Evolutionary conservation across 2,329 filamentous ascomycete genomes (phyloP), one percentile per base, ranked within the genome.

Genomic region (Pseudocercospora vitis): DNA sequence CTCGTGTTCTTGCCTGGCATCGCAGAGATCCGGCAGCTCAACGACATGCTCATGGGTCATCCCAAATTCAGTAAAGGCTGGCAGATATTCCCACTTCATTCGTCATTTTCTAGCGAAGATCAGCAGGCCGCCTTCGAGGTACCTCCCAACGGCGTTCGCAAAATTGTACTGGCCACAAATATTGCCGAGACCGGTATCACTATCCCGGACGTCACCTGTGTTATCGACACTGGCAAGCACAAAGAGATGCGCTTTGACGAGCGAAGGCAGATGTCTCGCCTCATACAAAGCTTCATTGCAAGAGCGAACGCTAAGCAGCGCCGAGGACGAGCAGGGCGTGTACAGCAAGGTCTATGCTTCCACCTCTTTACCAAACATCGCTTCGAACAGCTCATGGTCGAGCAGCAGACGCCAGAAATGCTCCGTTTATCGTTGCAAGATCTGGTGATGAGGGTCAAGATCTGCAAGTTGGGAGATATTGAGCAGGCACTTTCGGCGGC

Each of bases 101-200:
- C 94, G 0, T 90, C 88, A 0, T 96, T 99, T 63, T 91, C 92
- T 8, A 96, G 88, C 42, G 92, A 97, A 65, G 94, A 99, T 57
- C 94, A 99, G 69, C 92, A 99, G 71, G 86, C 88, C 28, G 94
- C 94, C 0, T 99, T 99, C 69, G 76, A 89, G 4, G 74, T 96
- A 0, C 94, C 94, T 4, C 90, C 91, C 1, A 80, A 79, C 2
- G 92, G 92, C 0, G 79, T 85, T 52, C 83, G 91, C 58, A 99
- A 99, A 74, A 94, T 99, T 59, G 92, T 99, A 1, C 81, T 99
- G 50, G 91, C 94, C 1, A 99, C 94, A 11, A 99, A 99, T 68
- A 99, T 99, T 70, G 94, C 94, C 3, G 94, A 99, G 71, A 99
- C 94, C 0, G 94, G 94, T 76, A 96, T 99, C 67, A 99, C 94